phyloP scores from a whole-genome alignment of 352 stramenopile species.

The Peronospora tabacina region DNA sequence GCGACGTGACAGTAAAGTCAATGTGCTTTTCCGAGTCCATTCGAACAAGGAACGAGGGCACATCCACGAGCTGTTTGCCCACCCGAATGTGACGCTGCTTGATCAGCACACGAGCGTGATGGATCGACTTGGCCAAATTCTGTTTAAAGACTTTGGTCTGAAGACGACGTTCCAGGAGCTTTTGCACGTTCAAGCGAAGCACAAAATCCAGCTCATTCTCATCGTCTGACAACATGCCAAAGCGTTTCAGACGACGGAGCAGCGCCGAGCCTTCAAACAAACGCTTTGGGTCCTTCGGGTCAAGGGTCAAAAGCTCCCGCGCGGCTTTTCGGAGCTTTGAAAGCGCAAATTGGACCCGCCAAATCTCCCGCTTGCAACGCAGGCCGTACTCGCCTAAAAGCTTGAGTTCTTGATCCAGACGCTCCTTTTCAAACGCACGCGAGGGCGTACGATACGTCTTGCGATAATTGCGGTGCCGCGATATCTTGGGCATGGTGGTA shows the following conservation, averaged over 20 bases:
- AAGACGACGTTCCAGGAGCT: conserved; percentile 97
- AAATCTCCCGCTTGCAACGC: conserved; percentile 99
- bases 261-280: conserved; percentile 98
- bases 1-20: conserved; percentile 97
- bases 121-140: conserved; percentile 98
- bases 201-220: conserved; percentile 98
- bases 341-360: conserved; percentile 97
- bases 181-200: conserved; percentile 97
- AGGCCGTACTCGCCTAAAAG: conserved; percentile 98
- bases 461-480: conserved; percentile 88
- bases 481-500: conserved; percentile 86
- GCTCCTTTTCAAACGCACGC: conserved; percentile 99
- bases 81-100: conserved; percentile 99
- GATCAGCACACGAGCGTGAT: conserved; percentile 99
- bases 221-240: conserved; percentile 95
- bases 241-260: conserved; percentile 94
- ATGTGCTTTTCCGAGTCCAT: conserved; percentile 99
- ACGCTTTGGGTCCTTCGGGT: conserved; percentile 97
- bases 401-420: conserved; percentile 98
- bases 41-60: conserved; percentile 98
- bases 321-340: conserved; percentile 99
- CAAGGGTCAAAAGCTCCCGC: conserved; percentile 95
- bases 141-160: conserved; percentile 99
- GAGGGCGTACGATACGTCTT: conserved; percentile 98
- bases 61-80: conserved; percentile 97